These are phyloP conservation scores for Salix purpurea DNA, from an alignment of 345 rosid genomes.

Conservation along the genomic window DNA sequence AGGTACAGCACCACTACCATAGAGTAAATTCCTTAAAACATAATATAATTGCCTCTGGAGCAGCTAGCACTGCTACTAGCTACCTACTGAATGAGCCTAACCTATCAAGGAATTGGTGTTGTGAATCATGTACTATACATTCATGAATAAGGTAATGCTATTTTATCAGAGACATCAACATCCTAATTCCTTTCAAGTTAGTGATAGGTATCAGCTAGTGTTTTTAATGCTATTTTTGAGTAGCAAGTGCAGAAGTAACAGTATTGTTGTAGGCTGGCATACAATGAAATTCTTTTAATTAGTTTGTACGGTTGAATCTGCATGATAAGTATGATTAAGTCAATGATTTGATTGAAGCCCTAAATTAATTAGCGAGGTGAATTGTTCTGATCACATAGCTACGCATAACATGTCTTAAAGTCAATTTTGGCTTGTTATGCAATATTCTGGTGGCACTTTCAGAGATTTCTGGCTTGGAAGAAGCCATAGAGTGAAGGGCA, in stretches of 20 bases:
- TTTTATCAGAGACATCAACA: neutral
- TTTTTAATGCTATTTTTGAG: neutral
- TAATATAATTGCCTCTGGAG: neutral
- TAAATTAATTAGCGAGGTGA: neutral
- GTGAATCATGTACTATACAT: neutral
- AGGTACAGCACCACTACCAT: neutral
- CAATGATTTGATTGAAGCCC: neutral
- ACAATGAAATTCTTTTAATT: neutral
- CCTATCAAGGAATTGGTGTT: neutral
- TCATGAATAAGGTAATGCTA: neutral
- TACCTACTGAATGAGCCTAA: neutral
- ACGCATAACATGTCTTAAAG: neutral
- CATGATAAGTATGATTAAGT: neutral
- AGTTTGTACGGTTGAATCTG: neutral
- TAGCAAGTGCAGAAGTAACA: neutral
- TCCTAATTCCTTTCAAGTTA: neutral
- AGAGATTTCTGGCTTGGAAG: constrained; percentile 2
- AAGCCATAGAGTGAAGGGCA: neutral
- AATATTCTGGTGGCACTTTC: neutral
- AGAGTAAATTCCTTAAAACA: neutral
- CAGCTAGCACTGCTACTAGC: neutral
- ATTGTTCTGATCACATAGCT: neutral
- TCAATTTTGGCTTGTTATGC: neutral
- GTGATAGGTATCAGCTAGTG: neutral
- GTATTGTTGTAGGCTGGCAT: neutral